Base-by-base conservation (phyloP, 106 monocot genomes). In the Allium cepa region DNA sequence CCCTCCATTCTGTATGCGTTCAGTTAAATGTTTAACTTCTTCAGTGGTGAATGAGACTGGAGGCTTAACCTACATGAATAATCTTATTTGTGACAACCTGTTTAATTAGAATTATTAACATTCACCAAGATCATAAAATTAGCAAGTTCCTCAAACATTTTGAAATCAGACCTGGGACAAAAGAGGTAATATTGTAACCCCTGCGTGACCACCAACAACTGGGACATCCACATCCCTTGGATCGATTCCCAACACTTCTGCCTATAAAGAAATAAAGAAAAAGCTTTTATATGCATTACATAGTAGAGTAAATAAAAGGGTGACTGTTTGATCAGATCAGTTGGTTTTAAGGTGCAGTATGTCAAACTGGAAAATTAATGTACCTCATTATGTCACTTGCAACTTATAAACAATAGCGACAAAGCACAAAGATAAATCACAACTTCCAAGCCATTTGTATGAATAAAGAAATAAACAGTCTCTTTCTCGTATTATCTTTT, bases 141-240 rank as follows among this genome's bases (percentile, higher is more conserved):
- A 50, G 60, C 10, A 10, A 27, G 7, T n/a, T 28, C 7, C 12
- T 1, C 18, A 28, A 28, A 47, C 26, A 10, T 63, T 52, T 8
- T 1, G 3, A 26, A 16, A 72, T n/a, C 49, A 16, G 17, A 97
- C 97, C 92, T 99, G 97, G 75, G 92, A 99, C 51, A 99, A 64
- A 69, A 99, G 85, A 17, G 97, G 97, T 56, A 92, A 81, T 78
- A 99, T 99, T 9, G 97, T 99, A 71, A 99, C 87, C n/a, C 97
- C 97, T 26, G 97, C 89, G 77, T 99, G 97, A 59, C 97, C 97
- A 26, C 97, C 97, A 73, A 99, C 90, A n/a, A 99, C 92, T 11
- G 97, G 97, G 67, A 99, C 92, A 77, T 80, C 78, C 49, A 99
- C 85, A 18, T 89, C 86, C 73, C 78, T 89, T 47, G 97, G 97